Percentiles rank a stretch among this genome's conserved stretches.
phyloP scores from a whole-genome alignment of 1,284 basidiomycete genomes.

The Termitomyces sp. region DNA sequence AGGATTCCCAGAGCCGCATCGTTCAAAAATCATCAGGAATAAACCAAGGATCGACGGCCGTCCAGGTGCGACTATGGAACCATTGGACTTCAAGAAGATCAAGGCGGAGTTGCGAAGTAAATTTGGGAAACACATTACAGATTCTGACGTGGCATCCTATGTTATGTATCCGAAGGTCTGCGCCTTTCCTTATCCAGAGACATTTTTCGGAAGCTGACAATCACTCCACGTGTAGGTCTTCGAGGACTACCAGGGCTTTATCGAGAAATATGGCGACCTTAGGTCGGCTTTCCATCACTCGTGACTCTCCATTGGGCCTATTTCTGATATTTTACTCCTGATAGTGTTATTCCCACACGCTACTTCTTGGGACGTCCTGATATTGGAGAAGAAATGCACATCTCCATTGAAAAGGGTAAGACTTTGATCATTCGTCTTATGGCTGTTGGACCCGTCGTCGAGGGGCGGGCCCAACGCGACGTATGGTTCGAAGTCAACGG shows the following conservation, averaged over 20 bases:
- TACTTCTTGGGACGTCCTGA: conserved; percentile 95
- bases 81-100: conserved; percentile 94
- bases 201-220: conserved; percentile 7
- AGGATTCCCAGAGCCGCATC: conserved; percentile 97
- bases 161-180: conserved; percentile 92
- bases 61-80: conserved; percentile 83
- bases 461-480: conserved; percentile 88
- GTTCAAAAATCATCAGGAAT: conserved; percentile 88
- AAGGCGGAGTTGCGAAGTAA: conserved; percentile 90
- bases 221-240: conserved; percentile 63
- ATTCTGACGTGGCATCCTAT: conserved; percentile 91
- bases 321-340: conserved; percentile 8
- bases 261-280: conserved; percentile 94
- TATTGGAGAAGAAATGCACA: conserved; percentile 93
- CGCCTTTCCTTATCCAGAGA: conserved; percentile 3
- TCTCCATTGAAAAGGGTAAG: conserved; percentile 97
- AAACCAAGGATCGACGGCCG: conserved; percentile 91
- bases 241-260: conserved; percentile 93
- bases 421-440: conserved; percentile 94
- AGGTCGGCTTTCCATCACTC: conserved; percentile 45
- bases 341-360: conserved; percentile 88
- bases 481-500: conserved; percentile 99
- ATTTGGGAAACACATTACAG: conserved; percentile 92
- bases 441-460: conserved; percentile 90
- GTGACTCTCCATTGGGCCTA: conserved; percentile 16